phyloP scores from a whole-genome alignment of 2,329 filamentous ascomycete species.

The Ophiostoma angusticollis region DNA sequence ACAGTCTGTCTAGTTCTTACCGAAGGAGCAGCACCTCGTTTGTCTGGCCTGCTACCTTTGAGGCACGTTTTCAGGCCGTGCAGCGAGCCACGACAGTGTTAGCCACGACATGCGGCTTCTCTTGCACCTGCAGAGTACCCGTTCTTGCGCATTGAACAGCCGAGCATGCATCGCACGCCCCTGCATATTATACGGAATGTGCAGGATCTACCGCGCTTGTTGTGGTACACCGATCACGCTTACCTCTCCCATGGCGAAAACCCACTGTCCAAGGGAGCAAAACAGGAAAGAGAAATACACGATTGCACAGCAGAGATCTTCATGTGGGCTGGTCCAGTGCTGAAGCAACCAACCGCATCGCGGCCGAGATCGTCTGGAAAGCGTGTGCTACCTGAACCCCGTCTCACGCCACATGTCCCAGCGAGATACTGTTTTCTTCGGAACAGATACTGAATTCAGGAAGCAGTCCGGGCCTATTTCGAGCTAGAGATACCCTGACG shows the following conservation, averaged over 20 bases:
- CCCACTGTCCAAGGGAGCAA: neutral
- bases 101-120: neutral
- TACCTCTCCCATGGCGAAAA: constrained; percentile 2
- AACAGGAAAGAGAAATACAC: neutral
- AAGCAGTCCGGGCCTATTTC: neutral
- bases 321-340: too few relatives aligned
- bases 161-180: constrained; percentile 8
- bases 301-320: constrained; percentile 1
- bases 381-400: neutral
- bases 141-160: neutral
- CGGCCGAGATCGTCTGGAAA: neutral
- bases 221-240: constrained; percentile 7
- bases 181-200: neutral
- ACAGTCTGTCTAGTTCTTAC: too few relatives aligned
- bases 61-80: too few relatives aligned
- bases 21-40: too few relatives aligned
- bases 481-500: too few relatives aligned
- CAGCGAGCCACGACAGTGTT: too few relatives aligned
- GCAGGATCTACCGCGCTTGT: constrained; percentile 5
- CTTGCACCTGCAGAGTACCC: neutral
- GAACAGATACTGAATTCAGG: neutral
- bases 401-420: neutral
- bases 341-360: neutral
- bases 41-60: too few relatives aligned
- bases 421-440: too few relatives aligned